Base-by-base conservation (phyloP, 129 eudicot species). In the Flaveria trinervia region DNA sequence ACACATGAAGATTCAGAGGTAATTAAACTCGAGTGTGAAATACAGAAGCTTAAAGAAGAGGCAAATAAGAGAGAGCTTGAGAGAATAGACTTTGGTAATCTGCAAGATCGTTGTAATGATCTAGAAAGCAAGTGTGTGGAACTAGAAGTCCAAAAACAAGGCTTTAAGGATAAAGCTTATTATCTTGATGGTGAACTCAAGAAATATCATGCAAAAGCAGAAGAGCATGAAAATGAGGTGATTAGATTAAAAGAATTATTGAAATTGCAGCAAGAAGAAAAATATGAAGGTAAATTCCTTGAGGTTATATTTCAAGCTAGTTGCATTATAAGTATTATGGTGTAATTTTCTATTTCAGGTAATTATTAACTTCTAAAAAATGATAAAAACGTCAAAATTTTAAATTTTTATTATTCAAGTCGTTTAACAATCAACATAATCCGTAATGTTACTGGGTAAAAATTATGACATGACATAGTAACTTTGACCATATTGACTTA, bases 121-220 rank as follows among this genome's bases (percentile, higher is more conserved):
- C 80, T 88, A 65, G 84, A 88, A 76, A 76, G 48, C 43, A 86
- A 86, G 82, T 86, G 88, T 62, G 65, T 45, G 65, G 77, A 88
- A 30, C 72, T 88, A 72, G 90, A 88, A 75, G 61, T 61, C 65
- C 70, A 76, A 78, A 68, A 84, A 43, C 86, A 88, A 72, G 73
- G 69, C 54, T 86, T 66, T 74, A 86, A 79, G 76, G 83, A 85
- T 69, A 78, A 73, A 78, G 77, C 79, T 75, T 79, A 75, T 75
- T 54, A 72, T 83, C 92, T 88, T 78, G 85, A 81, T 67, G 73
- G 65, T 75, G 89, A 88, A 70, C 84, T 88, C 60, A 28, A 79
- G 28, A 83, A 78, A 49, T 81, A 55, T 51, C 88, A 68, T 43
- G 80, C 73, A 56, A 82, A 67, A 69, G 81, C 76, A 65, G 84